These are phyloP conservation scores for Amanita pseudoporphyria DNA, from an alignment of 768 basidiomycete genomes.

Conservation along the genomic window DNA sequence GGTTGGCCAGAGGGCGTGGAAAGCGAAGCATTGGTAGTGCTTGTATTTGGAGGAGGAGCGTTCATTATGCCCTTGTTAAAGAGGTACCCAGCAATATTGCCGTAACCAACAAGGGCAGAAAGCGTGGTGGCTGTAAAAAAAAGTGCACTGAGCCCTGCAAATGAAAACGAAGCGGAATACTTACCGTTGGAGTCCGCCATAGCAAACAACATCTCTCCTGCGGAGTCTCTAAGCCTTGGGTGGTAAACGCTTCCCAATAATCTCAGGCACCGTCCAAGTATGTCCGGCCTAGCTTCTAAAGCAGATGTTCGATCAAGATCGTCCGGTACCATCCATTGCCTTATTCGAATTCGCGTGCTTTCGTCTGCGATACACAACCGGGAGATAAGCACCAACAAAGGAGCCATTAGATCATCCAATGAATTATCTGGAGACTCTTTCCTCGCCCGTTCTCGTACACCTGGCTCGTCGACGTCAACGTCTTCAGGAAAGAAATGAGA, in stretches of 20 bases:
- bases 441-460: conserved; percentile 43
- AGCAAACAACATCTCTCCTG: conserved; percentile 83
- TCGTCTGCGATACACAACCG: conserved; percentile 62
- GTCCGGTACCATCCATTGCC: conserved; percentile 64
- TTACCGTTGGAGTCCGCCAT: conserved; percentile 68
- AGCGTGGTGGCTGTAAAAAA: conserved; percentile 48
- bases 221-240: conserved; percentile 56
- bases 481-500: conserved; percentile 58
- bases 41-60: conserved; percentile 34
- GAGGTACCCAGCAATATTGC: conserved; percentile 90
- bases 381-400: conserved; percentile 67
- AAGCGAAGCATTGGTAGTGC: conserved; percentile 23
- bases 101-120: conserved; percentile 82
- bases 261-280: conserved; percentile 73
- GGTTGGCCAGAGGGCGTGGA: conserved; percentile 27
- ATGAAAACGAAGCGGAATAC: conserved; percentile 7
- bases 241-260: conserved; percentile 72
- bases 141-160: neutral
- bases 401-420: conserved; percentile 72
- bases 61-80: conserved; percentile 82
- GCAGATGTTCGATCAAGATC: conserved; percentile 73
- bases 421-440: conserved; percentile 40
- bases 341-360: conserved; percentile 41
- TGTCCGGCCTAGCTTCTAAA: conserved; percentile 62
- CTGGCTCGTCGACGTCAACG: conserved; percentile 52